Base-by-base conservation (phyloP, 176 grass and related monocot species). In the Alopecurus myosuroides region DNA sequence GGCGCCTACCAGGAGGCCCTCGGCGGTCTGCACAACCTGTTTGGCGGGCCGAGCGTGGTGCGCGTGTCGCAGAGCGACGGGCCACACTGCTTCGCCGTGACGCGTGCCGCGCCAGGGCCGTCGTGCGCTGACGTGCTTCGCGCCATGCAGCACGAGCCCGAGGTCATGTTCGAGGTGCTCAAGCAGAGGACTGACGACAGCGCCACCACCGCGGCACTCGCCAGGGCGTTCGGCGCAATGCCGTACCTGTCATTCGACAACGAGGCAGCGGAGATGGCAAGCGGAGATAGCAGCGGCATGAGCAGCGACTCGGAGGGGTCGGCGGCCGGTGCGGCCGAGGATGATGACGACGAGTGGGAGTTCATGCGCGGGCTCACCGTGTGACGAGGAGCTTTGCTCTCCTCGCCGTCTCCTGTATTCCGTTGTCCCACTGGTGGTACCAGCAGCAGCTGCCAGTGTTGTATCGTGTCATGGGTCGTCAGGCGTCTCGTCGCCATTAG, bases 1-100 rank as follows among this genome's bases (percentile, higher is more conserved):
- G 96, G 96, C 78, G 93, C 96, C 39, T 98, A 98, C 87, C 96
- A 98, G 89, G 96, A 98, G 88, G 93, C 93, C 9, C 93, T 98
- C 13, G 93, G 96, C 6, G 96, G 96, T 0, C 80, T 94, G 68
- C 96, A 98, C 89, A 98, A 98, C 86, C 89, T 98, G 31, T 98
- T 98, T 60, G 91, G 93, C 40, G 96, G 96, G 35, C 96, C 96
- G 11, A 98, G 96, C 77, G 86, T 98, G 64, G 93, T 98, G 83
- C 91, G 93, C 45, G 96, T 98, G 34, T 79, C 83, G 77, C 96
- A 94, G 89, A 88, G 91, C 88, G 93, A 98, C 35, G 86, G 96
- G 0, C 93, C 96, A 11, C 91, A 98, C 81, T 92, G 93, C 89
- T 98, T 98, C 55, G 91, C 91, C 0, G 93, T 98, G 56, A 95